Conservation (phyloP, 768 basidiomycete genomes). For the Russula earlei region DNA sequence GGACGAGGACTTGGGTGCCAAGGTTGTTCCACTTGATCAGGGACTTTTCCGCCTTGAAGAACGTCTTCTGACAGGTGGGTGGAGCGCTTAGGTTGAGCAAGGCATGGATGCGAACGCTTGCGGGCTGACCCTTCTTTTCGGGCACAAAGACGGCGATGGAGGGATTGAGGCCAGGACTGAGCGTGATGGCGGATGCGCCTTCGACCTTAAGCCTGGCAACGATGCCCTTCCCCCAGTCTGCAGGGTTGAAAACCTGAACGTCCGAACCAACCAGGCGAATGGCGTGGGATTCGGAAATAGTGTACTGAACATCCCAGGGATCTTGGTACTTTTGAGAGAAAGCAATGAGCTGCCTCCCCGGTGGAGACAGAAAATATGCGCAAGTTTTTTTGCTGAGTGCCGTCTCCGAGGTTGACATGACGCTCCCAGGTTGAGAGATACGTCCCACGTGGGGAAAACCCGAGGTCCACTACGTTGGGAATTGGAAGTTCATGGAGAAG, state of each 20-base stretch:
- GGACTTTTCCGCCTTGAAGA: constrained; percentile 91
- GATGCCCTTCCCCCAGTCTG: constrained; percentile 71
- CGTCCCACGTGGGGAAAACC: constrained; percentile 88
- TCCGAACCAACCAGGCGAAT: constrained; percentile 72
- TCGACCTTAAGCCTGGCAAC: constrained; percentile 78
- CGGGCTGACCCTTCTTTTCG: constrained; percentile 95
- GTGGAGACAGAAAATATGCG: constrained; percentile 81
- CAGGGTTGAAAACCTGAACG: constrained; percentile 75
- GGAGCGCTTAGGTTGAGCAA: constrained; percentile 48
- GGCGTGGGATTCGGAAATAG: constrained; percentile 81
- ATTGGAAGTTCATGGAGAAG: constrained; percentile 67
- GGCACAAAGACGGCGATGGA: constrained; percentile 86
- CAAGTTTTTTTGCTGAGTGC: constrained; percentile 87
- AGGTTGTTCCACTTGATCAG: constrained; percentile 94
- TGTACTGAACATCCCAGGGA: constrained; percentile 87
- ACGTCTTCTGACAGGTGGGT: constrained; percentile 85
- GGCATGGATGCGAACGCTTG: constrained; percentile 76
- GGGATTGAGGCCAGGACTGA: constrained; percentile 81
- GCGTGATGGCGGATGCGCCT: constrained; percentile 62
- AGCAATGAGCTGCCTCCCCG: constrained; percentile 74
- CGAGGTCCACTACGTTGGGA: constrained; percentile 71
- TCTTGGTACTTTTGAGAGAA: constrained; percentile 90
- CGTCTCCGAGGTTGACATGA: constrained; percentile 85
- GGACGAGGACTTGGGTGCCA: constrained; percentile 82
- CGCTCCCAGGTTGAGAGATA: constrained; percentile 96